Evolutionary conservation across 441 rosid genomes (phyloP), one percentile per base, ranked within the genome.

Genomic region (Syzygium malaccense): DNA sequence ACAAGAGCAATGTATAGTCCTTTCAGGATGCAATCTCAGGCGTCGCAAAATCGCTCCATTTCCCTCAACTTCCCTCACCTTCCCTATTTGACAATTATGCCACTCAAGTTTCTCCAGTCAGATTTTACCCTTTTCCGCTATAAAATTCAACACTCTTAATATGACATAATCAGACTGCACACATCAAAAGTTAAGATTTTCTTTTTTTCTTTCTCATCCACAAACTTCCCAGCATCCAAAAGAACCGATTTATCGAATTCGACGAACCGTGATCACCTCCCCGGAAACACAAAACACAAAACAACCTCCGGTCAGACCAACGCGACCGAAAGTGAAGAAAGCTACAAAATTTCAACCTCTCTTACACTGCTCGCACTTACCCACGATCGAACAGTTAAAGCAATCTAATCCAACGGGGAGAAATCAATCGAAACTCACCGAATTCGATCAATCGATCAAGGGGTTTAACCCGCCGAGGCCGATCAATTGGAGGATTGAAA

Each of bases 61-160:
- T 45, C 2, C 80, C 15, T 71, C 80, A 6, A 15, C 23, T 71
- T 25, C 45, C 80, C 28, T 71, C 80, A 6, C 28, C 23, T 71
- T 25, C 45, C 80, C 49, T 71, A 71, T 37, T 13, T 37, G 80
- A 71, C 80, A 25, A 20, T 13, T 6, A 5, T 71, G 49, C 20
- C n/a, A 20, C 80, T 37, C 80, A 37, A 71, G 5, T 37, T 71
- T 20, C 49, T 71, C 80, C 37, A 71, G 49, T 71, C 80, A 20
- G 80, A 49, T 37, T 37, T 37, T 25, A 41, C 45, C 80, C 51
- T 71, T 41, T 37, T 37, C 80, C 49, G 28, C 12, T 41, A 37
- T 28, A 37, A 37, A 20, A 71, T 71, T 37, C 80, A 0, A 0
- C 51, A 37, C 49, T 71, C 0, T 12, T 14, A 0, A 71, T 25